phyloP scores from a whole-genome alignment of 2,329 filamentous ascomycete species.

The Ascocoryne sarcoides region DNA sequence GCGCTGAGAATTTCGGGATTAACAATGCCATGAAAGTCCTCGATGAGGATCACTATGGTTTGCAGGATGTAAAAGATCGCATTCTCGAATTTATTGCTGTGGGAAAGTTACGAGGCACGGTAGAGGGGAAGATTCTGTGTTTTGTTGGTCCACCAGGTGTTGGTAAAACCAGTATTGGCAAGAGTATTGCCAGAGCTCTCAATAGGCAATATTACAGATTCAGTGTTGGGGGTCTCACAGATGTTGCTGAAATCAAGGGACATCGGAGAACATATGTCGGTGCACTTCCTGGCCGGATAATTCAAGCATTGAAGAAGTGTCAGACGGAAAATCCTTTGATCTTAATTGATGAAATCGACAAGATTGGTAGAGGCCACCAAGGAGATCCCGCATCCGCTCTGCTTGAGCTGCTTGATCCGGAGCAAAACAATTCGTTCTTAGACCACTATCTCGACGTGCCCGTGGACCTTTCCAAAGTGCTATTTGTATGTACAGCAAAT shows the following conservation, averaged over 20 bases:
- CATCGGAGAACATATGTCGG: constrained; percentile 95
- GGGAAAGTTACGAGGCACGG: constrained; percentile 89
- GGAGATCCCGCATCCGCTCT: constrained; percentile 92
- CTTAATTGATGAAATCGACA: constrained; percentile 95
- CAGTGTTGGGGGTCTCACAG: constrained; percentile 91
- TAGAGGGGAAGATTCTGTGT: constrained; percentile 96
- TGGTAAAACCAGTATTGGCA: constrained; percentile 97
- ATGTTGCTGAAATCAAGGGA: constrained; percentile 98
- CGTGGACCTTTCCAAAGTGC: constrained; percentile 91
- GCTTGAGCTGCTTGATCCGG: constrained; percentile 86
- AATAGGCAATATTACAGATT: constrained; percentile 98
- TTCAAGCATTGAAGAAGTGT: constrained; percentile 97
- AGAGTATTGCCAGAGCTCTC: constrained; percentile 89
- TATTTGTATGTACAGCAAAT: constrained; percentile 98
- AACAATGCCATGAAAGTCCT: constrained; percentile 81
- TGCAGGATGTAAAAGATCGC: constrained; percentile 97
- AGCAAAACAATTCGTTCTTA: constrained; percentile 94
- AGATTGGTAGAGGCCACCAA: constrained; percentile 93
- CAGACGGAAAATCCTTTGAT: constrained; percentile 97
- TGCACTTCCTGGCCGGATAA: constrained; percentile 89
- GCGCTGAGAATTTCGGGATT: constrained; percentile 94
- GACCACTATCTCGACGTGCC: constrained; percentile 99
- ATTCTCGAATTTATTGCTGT: constrained; percentile 98
- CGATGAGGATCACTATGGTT: constrained; percentile 91
- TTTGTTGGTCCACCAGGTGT: constrained; percentile 96